phyloP scores from a whole-genome alignment of 2,329 filamentous ascomycete species.

The Drechslerella dactyloides region DNA sequence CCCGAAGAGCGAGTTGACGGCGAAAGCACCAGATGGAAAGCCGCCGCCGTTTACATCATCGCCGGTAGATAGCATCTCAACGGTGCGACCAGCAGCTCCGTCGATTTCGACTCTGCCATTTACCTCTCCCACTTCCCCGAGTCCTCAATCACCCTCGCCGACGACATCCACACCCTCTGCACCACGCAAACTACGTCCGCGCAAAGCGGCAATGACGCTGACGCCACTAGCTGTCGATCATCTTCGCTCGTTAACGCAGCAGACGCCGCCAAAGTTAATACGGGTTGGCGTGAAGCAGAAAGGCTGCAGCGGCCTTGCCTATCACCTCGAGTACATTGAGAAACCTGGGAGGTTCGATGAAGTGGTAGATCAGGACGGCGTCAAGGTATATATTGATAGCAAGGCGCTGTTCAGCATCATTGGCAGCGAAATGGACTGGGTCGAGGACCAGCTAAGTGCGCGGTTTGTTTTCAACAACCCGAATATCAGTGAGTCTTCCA shows the following conservation, averaged over 20 bases:
- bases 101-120: neutral
- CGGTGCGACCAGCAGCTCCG: neutral
- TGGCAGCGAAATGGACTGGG: slow-evolving; percentile 98
- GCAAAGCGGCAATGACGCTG: slow-evolving; percentile 90
- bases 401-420: slow-evolving; percentile 98
- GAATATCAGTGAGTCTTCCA: slow-evolving; percentile 81
- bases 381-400: slow-evolving; percentile 94
- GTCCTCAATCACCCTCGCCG: neutral
- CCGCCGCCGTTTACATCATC: slow-evolving; percentile 25
- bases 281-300: slow-evolving; percentile 92
- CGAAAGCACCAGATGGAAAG: slow-evolving; percentile 16
- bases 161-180: slow-evolving; percentile 8
- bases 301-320: slow-evolving; percentile 90
- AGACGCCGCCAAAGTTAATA: slow-evolving; percentile 89
- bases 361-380: slow-evolving; percentile 90
- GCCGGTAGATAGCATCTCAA: slow-evolving; percentile 11
- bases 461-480: slow-evolving; percentile 95
- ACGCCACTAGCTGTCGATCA: slow-evolving; percentile 80
- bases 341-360: slow-evolving; percentile 89
- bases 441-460: slow-evolving; percentile 91
- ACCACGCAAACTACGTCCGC: slow-evolving; percentile 69
- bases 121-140: slow-evolving; percentile 5
- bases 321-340: slow-evolving; percentile 93
- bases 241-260: slow-evolving; percentile 75
- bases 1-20: slow-evolving; percentile 29